Conservation (phyloP, 2,329 filamentous ascomycete species). For the Penicillium sp. region DNA sequence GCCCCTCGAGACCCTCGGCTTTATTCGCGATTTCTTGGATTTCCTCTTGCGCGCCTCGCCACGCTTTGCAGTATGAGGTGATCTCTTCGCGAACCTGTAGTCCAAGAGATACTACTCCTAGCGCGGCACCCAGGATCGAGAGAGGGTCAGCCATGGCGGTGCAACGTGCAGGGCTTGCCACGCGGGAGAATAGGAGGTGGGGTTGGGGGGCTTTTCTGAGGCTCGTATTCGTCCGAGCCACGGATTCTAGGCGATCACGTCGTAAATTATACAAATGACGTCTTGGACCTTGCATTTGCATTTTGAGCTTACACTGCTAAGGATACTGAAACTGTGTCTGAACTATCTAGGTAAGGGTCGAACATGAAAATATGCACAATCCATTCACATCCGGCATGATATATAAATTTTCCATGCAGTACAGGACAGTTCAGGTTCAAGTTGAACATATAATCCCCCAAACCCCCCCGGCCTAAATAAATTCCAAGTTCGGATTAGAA, state of each 20-base stretch:
- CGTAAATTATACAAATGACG: neutral
- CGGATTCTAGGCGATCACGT: neutral
- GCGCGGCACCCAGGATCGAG: slow-evolving; percentile 1
- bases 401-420: no score
- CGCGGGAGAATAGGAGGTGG: neutral
- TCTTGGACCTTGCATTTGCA: neutral
- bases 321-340: neutral
- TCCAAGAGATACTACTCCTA: slow-evolving; percentile 3
- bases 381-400: no score
- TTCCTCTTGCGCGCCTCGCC: slow-evolving; percentile 4
- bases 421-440: no score
- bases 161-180: neutral
- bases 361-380: no score
- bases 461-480: no score
- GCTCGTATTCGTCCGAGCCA: slow-evolving; percentile 1
- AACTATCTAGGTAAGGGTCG: no score
- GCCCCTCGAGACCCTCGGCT: neutral
- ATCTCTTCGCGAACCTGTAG: slow-evolving; percentile 6
- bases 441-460: no score
- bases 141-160: slow-evolving; percentile 3
- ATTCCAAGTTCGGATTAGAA: no score
- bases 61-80: slow-evolving; percentile 3
- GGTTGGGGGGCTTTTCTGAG: neutral
- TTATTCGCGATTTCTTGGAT: slow-evolving; percentile 6
- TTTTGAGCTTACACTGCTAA: slow-evolving; percentile 1